phyloP scores from a whole-genome alignment of 768 basidiomycete species.

The Phylloporus rhodoxanthus region DNA sequence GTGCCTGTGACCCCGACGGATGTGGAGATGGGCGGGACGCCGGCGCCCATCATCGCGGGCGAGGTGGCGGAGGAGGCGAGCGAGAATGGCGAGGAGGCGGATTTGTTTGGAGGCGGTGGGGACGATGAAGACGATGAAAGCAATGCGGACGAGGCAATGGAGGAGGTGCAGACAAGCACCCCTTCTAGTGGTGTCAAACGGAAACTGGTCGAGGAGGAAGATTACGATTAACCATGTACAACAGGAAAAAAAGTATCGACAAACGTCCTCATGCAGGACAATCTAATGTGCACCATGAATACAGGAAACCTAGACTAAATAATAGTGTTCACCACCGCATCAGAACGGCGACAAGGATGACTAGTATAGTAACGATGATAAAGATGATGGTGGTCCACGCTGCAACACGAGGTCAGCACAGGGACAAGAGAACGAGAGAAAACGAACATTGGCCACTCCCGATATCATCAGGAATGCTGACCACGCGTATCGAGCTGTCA shows the following conservation, averaged over 20 bases:
- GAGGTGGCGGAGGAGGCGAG: conserved; percentile 57
- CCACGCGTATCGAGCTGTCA: conserved; percentile 79
- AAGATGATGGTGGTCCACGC: conserved; percentile 38
- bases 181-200: conserved; percentile 66
- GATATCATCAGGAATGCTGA: conserved; percentile 59
- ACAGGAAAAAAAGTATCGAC: background rate
- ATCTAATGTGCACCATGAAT: conserved; percentile 30
- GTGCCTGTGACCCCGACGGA: conserved; percentile 51
- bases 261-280: background rate
- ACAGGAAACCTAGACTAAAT: conserved; percentile 1
- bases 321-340: conserved; percentile 25
- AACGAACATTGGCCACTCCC: conserved; percentile 47
- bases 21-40: conserved; percentile 45
- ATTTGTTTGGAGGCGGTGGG: conserved; percentile 66
- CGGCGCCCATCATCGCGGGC: conserved; percentile 29
- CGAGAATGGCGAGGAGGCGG: conserved; percentile 67
- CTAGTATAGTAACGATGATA: conserved; percentile 38
- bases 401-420: conserved; percentile 28
- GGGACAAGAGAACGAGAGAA: conserved; percentile 20
- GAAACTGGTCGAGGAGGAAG: conserved; percentile 81
- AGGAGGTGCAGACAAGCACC: conserved; percentile 55
- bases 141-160: conserved; percentile 60
- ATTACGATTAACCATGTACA: conserved; percentile 55
- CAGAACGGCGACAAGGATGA: conserved; percentile 39
- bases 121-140: conserved; percentile 67